Percentiles rank a stretch among this genome's conserved stretches.
Evolutionary conservation across 1,139 yeast genomes (phyloP).

Genomic region (Hyphopichia wangnamkhiaoensis): DNA sequence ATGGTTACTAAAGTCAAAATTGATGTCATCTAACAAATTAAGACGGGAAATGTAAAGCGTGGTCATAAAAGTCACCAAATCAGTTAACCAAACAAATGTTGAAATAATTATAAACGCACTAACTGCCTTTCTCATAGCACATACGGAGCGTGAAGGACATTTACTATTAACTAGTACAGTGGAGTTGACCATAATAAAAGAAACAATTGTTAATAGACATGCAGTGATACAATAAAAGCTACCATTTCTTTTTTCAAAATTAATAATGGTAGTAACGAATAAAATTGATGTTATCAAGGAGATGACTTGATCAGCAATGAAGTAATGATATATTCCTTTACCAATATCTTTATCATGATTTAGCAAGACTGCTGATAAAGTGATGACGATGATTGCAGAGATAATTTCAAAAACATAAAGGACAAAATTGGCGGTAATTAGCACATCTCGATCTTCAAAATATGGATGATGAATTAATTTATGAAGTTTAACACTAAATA

Average conservation of each 20-base stretch:
- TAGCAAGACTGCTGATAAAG: slow-evolving; percentile 28
- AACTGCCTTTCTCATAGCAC: slow-evolving; percentile 37
- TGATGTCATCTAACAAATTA: slow-evolving; percentile 36
- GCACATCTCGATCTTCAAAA: slow-evolving; percentile 18
- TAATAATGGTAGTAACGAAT: slow-evolving; percentile 36
- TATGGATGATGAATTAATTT: slow-evolving; percentile 2
- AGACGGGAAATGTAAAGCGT: slow-evolving; percentile 43
- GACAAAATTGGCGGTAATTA: slow-evolving; percentile 31
- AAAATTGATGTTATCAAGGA: slow-evolving; percentile 36
- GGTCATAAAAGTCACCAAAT: slow-evolving; percentile 41
- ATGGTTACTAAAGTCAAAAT: slow-evolving; percentile 33
- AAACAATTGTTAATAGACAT: slow-evolving; percentile 31
- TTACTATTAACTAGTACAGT: slow-evolving; percentile 23
- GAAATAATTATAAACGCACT: slow-evolving; percentile 42
- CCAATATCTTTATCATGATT: slow-evolving; percentile 23
- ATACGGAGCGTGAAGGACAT: slow-evolving; percentile 23
- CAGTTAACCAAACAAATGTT: slow-evolving; percentile 42
- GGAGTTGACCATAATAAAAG: slow-evolving; percentile 33
- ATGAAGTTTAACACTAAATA: slow-evolving; percentile 19
- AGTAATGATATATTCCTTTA: slow-evolving; percentile 33
- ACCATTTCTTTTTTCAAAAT: slow-evolving; percentile 45
- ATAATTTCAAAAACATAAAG: slow-evolving; percentile 38
- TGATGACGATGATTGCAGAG: slow-evolving; percentile 34
- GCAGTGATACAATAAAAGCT: slow-evolving; percentile 44
- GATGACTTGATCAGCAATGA: slow-evolving; percentile 40